Conservation (phyloP, 2,329 filamentous ascomycete genomes). For the Calonectria hawksworthii region DNA sequence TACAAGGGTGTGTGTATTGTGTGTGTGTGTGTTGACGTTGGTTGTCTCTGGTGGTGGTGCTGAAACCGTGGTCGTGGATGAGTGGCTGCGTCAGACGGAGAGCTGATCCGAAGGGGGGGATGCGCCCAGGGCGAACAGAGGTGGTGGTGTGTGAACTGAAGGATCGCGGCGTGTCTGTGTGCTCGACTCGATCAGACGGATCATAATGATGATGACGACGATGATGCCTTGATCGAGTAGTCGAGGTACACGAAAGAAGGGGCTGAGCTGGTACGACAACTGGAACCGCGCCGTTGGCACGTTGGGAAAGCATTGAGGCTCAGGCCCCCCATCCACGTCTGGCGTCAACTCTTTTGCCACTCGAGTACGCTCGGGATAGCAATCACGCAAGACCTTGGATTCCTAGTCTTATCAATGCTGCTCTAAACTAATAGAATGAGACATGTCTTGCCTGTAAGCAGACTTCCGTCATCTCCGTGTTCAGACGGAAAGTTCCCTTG, state of each 20-base stretch:
- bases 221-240: background rate
- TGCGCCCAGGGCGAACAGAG: too few species aligned
- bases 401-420: slow-evolving; percentile 9
- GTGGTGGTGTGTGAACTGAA: background rate
- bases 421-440: slow-evolving; percentile 19
- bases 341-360: background rate
- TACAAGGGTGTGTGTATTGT: background rate
- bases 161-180: background rate
- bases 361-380: background rate
- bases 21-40: background rate
- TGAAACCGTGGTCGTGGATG: background rate
- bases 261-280: background rate
- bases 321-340: background rate
- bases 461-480: background rate
- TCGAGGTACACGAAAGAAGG: background rate
- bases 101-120: background rate
- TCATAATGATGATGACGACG: too few species aligned
- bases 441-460: slow-evolving; percentile 13
- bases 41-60: slow-evolving; percentile 14
- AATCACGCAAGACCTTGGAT: background rate
- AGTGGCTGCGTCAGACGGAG: slow-evolving; percentile 1
- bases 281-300: background rate
- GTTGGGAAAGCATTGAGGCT: background rate
- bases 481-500: slow-evolving; percentile 23
- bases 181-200: background rate